These are phyloP conservation scores for Solanum etuberosum DNA, from an alignment of 257 asterid species.

Conservation along the genomic window DNA sequence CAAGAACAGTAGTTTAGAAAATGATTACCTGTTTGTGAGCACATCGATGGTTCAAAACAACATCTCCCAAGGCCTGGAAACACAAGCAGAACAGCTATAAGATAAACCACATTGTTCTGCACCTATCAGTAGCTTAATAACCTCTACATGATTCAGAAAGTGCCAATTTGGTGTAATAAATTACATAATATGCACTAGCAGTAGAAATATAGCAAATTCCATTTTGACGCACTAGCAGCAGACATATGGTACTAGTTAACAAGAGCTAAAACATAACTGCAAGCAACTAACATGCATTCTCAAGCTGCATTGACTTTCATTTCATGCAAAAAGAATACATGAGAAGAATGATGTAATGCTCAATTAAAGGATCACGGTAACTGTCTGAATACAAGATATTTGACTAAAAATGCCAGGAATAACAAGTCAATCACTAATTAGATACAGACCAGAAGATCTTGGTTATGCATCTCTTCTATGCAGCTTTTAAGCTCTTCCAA, in stretches of 20 bases:
- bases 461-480: slow-evolving; percentile 28
- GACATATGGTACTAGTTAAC: neutral
- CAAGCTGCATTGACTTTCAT: neutral
- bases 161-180: neutral
- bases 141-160: neutral
- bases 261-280: neutral
- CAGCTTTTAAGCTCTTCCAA: slow-evolving; percentile 24
- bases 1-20: neutral
- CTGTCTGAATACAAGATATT: neutral
- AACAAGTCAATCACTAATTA: neutral
- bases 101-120: neutral
- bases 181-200: neutral
- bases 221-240: neutral
- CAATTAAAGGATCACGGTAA: neutral
- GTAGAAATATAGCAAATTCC: neutral
- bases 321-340: neutral
- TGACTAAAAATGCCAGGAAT: neutral
- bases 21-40: slow-evolving; percentile 31
- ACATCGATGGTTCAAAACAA: slow-evolving; percentile 36
- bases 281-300: neutral
- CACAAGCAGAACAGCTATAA: neutral
- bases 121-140: neutral
- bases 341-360: neutral
- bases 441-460: slow-evolving; percentile 22
- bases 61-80: slow-evolving; percentile 34